Conservation (phyloP, 164 flowering plant genomes). For the Sextonia rubra region DNA sequence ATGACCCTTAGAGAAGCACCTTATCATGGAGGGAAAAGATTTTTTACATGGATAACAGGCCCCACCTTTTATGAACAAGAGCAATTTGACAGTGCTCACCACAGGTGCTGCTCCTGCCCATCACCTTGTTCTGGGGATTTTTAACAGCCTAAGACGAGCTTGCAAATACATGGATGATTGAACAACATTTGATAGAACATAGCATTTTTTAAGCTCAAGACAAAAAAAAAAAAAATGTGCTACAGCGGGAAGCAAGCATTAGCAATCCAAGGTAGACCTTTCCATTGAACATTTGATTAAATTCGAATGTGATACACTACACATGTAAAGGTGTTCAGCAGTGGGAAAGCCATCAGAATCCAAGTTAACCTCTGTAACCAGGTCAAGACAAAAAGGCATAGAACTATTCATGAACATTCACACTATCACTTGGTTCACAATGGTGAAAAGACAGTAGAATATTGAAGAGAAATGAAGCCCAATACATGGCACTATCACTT, state of each 20-base stretch:
- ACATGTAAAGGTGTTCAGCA: neutral
- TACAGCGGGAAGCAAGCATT: neutral
- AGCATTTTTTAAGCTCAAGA: no score
- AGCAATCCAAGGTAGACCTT: neutral
- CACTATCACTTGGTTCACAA: neutral
- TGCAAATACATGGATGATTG: no score
- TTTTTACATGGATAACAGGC: no score
- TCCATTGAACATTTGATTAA: neutral
- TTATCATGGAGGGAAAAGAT: no score
- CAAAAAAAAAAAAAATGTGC: no score
- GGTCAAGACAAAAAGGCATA: neutral
- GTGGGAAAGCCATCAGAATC: neutral
- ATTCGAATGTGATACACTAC: neutral
- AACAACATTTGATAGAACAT: no score
- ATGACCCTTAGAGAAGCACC: no score
- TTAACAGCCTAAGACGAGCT: no score
- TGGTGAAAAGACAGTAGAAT: neutral
- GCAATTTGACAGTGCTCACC: no score
- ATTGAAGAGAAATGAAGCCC: neutral
- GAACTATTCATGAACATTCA: neutral
- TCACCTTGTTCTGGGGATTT: no score
- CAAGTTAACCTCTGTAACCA: neutral
- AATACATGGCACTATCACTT: neutral
- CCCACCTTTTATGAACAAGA: no score
- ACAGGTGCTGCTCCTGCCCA: no score